A percentile compares a stretch with the other conserved stretches of the same genome.
Conservation (phyloP, 139 green algal genomes). For the Chlorella sp. region DNA sequence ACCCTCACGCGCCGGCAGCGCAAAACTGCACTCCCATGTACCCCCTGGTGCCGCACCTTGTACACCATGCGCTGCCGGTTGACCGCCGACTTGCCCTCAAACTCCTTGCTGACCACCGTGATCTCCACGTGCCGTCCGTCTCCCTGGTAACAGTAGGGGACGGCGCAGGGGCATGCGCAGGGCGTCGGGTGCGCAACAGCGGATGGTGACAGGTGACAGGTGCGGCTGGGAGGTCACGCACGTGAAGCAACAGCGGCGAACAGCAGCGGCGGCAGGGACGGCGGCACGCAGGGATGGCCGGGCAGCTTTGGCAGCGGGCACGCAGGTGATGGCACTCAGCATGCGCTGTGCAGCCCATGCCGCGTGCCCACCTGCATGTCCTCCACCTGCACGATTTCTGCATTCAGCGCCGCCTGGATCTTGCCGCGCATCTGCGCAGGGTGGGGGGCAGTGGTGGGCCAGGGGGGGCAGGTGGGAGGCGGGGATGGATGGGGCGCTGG, state of each 20-base stretch:
- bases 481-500: too few species aligned
- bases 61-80: constrained; percentile 87
- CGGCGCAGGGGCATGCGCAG: not conserved
- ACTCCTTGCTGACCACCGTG: constrained; percentile 69
- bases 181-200: not conserved
- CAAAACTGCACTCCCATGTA: too few species aligned
- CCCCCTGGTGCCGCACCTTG: constrained; percentile 63
- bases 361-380: constrained; percentile 58
- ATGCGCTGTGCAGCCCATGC: not conserved
- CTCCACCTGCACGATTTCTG: constrained; percentile 58
- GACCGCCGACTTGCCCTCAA: constrained; percentile 82
- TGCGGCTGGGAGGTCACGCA: too few species aligned
- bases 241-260: too few species aligned
- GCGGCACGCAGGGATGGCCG: not conserved
- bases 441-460: too few species aligned
- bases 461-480: too few species aligned
- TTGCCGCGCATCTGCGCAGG: constrained; percentile 33
- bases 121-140: constrained; percentile 82
- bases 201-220: not conserved
- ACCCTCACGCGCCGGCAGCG: too few species aligned
- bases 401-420: constrained; percentile 56
- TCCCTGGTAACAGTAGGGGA: constrained; percentile 21
- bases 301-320: not conserved
- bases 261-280: too few species aligned
- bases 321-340: not conserved